These are phyloP conservation scores for Aquilaria malaccensis DNA, from an alignment of 345 rosid genomes.

Conservation along the genomic window DNA sequence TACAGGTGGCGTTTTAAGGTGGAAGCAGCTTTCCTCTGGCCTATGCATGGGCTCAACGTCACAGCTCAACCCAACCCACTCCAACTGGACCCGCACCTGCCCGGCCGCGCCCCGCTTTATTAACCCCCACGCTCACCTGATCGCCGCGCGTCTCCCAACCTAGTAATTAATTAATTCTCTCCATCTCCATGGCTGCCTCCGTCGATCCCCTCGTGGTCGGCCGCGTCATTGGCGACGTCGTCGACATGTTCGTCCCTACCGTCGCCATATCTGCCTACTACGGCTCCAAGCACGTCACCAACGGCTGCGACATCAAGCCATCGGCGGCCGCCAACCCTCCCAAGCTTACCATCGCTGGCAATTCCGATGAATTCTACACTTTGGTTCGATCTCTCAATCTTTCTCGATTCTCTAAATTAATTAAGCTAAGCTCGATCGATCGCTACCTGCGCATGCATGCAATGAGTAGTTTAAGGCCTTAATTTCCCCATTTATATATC, in stretches of 20 bases:
- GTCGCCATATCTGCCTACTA: slow-evolving; percentile 55
- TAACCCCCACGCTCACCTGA: no score
- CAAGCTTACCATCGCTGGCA: slow-evolving; percentile 56
- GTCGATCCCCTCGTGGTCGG: slow-evolving; percentile 83
- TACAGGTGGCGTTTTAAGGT: no score
- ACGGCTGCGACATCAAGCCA: slow-evolving; percentile 85
- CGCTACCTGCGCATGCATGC: slow-evolving; percentile 4
- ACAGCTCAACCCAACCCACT: no score
- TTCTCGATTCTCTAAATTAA: neutral
- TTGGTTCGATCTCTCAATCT: slow-evolving; percentile 32
- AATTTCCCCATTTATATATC: no score
- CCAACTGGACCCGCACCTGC: no score
- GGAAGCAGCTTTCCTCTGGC: no score
- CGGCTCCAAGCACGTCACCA: slow-evolving; percentile 66
- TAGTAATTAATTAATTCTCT: no score
- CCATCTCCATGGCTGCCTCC: slow-evolving; percentile 46
- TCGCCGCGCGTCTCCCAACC: no score
- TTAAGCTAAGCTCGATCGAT: neutral
- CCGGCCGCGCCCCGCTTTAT: no score
- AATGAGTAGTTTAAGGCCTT: neutral
- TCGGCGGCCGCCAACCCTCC: slow-evolving; percentile 53
- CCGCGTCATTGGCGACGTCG: slow-evolving; percentile 78
- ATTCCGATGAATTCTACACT: slow-evolving; percentile 52
- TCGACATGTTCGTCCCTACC: slow-evolving; percentile 74
- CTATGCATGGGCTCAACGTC: no score